A percentile compares a stretch with the other conserved stretches of the same genome.
Evolutionary conservation across 768 basidiomycete species (phyloP).

Genomic region (Lentinula detonsa): DNA sequence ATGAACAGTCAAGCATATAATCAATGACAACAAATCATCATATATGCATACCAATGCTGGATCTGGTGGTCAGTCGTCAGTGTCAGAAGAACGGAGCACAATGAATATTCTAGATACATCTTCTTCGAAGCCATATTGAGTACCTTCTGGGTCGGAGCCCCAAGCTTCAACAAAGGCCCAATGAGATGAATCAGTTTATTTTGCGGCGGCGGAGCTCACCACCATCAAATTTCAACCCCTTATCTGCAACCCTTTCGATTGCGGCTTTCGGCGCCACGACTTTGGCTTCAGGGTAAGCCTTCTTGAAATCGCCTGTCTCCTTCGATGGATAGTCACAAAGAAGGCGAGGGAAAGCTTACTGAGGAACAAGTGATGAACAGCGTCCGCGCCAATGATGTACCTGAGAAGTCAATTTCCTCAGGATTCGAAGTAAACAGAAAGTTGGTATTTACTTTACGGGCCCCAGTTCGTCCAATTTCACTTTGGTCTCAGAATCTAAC

Average conservation of each 20-base stretch:
- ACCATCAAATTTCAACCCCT: slow-evolving; percentile 58
- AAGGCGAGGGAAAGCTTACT: slow-evolving; percentile 26
- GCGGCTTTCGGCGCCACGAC: slow-evolving; percentile 61
- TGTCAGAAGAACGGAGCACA: neutral
- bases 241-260: slow-evolving; percentile 41
- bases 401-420: slow-evolving; percentile 19
- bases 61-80: neutral
- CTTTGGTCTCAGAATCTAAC: slow-evolving; percentile 56
- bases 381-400: slow-evolving; percentile 54
- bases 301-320: slow-evolving; percentile 52
- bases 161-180: slow-evolving; percentile 31
- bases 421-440: neutral
- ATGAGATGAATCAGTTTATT: neutral
- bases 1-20: neutral
- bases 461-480: slow-evolving; percentile 56
- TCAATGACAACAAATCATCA: neutral
- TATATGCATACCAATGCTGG: slow-evolving; percentile 8
- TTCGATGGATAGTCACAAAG: slow-evolving; percentile 5
- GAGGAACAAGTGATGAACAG: slow-evolving; percentile 55
- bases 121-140: slow-evolving; percentile 74
- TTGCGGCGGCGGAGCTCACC: slow-evolving; percentile 28
- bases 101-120: slow-evolving; percentile 29
- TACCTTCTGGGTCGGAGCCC: slow-evolving; percentile 57
- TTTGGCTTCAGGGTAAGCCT: slow-evolving; percentile 63
- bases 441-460: slow-evolving; percentile 49